Evolutionary conservation across 2,329 filamentous ascomycete genomes (phyloP).

Genomic region (Celoporthe dispersa): DNA sequence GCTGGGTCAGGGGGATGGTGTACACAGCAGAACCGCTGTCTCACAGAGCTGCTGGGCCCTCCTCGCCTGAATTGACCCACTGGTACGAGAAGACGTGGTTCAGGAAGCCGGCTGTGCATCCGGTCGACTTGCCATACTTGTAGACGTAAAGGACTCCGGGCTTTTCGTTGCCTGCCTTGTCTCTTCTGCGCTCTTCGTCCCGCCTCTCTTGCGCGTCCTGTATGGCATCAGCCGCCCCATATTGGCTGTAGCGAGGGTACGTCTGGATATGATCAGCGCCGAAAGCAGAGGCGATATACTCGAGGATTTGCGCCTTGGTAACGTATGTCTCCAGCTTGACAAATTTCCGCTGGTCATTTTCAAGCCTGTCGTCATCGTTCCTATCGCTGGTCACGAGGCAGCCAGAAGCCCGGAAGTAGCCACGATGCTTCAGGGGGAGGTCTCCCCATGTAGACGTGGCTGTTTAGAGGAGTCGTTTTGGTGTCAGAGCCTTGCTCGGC

Average conservation of each 20-base stretch:
- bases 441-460: background rate
- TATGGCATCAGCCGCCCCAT: background rate
- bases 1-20: background rate
- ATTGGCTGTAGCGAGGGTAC: background rate
- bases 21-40: background rate
- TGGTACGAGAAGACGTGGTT: background rate
- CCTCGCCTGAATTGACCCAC: background rate
- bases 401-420: background rate
- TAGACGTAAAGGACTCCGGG: background rate
- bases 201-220: background rate
- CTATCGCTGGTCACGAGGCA: background rate
- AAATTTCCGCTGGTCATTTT: too few relatives aligned
- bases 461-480: background rate
- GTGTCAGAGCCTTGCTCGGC: background rate
- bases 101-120: background rate
- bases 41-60: background rate
- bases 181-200: background rate
- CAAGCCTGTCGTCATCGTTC: background rate
- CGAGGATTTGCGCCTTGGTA: background rate
- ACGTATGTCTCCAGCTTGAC: background rate
- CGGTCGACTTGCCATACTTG: background rate
- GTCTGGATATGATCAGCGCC: background rate
- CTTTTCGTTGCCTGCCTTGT: background rate
- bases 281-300: background rate
- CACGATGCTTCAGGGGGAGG: background rate